Conservation (phyloP, 1,139 yeast species). For the Yamadazyma atlantica region DNA sequence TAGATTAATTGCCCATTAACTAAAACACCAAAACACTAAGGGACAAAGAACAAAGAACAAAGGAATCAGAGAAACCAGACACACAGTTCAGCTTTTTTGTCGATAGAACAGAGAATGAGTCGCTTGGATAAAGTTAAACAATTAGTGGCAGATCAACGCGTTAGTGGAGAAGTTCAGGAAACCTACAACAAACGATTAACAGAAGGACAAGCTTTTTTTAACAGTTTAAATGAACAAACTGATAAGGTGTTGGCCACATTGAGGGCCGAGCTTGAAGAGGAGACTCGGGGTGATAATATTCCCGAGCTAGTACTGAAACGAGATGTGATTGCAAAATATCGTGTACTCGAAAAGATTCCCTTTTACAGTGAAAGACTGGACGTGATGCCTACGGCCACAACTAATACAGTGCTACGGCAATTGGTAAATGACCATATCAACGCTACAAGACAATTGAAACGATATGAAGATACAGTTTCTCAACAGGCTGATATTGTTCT, state of each 20-base stretch:
- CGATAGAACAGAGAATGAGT: not conserved
- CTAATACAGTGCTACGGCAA: slow-evolving; percentile 19
- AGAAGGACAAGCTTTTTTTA: slow-evolving; percentile 29
- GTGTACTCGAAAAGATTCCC: slow-evolving; percentile 28
- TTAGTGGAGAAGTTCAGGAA: slow-evolving; percentile 13
- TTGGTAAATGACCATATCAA: slow-evolving; percentile 7
- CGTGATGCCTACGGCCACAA: slow-evolving; percentile 35
- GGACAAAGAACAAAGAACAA: too few relatives aligned
- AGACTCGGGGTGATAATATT: slow-evolving; percentile 4
- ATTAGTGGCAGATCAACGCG: slow-evolving; percentile 4
- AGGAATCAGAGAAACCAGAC: too few relatives aligned
- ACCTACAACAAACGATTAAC: slow-evolving; percentile 27
- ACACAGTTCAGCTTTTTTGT: too few relatives aligned
- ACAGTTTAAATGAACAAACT: slow-evolving; percentile 29
- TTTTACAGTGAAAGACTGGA: slow-evolving; percentile 37
- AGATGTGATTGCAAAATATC: slow-evolving; percentile 28
- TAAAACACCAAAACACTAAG: too few relatives aligned
- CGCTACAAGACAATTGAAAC: not conserved
- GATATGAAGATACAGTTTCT: not conserved
- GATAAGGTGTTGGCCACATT: slow-evolving; percentile 23
- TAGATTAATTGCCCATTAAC: too few relatives aligned
- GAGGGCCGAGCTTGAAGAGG: slow-evolving; percentile 8
- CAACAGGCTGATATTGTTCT: slow-evolving; percentile 1
- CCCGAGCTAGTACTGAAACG: slow-evolving; percentile 11
- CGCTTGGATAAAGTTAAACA: slow-evolving; percentile 5